Evolutionary conservation across 2,329 filamentous ascomycete species (phyloP), one percentile per base, ranked within the genome.

Genomic region (Penicillium polonicum): DNA sequence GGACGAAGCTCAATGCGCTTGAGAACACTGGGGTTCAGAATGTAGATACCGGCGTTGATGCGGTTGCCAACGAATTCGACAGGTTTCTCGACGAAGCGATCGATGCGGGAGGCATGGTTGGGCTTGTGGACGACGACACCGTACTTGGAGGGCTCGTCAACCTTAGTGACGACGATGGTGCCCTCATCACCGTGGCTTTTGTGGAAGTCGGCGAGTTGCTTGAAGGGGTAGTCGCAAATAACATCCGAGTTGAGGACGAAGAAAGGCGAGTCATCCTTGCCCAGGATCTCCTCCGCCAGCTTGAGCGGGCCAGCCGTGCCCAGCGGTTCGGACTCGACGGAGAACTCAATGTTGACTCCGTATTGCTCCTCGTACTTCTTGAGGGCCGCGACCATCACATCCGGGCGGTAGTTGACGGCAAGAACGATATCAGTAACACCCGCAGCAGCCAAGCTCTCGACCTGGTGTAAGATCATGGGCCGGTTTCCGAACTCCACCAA

Each of bases 31-130:
- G 92, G 92, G 83, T 97, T 97, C 71, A 97, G 84, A 70, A 97
- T 96, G 83, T 97, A 97, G 79, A 97, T 91, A 79, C 94, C 94
- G 67, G 93, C 94, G 72, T 97, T 97, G 84, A 97, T 97, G 65
- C 93, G 90, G 85, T 97, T 97, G 70, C 93, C 93, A 58, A 97
- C 93, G 74, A 97, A 97, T 80, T 97, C 91, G 74, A 97, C 91
- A 38, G 93, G 93, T 84, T 99, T 99, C 86, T 99, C 93, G 68
- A 99, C 94, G 81, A 99, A 99, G 68, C 94, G 92, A 79, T 99
- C 94, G 77, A 99, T 97, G 74, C 90, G 87, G 46, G 91, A 91
- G 54, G 90, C 80, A 79, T 96, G 91, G 77, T 88, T 90, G 62
- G 92, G 91, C 83, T 96, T 94, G 87, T 97, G 93, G 31, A 99